These are phyloP conservation scores for Magnolia sinica DNA, from an alignment of 164 flowering plant genomes.

Conservation along the genomic window DNA sequence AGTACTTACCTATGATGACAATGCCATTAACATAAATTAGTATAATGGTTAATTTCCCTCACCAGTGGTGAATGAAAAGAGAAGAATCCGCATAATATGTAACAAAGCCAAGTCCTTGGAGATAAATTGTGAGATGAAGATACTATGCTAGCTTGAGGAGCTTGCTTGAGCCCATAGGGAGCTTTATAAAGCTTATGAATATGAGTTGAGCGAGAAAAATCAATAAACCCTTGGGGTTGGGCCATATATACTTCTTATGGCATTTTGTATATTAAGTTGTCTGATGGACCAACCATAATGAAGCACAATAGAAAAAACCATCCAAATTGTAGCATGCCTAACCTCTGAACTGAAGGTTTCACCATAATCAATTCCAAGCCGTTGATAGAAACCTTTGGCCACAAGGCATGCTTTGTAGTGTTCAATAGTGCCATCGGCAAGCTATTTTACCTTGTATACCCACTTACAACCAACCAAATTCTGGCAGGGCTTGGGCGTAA, in stretches of 20 bases:
- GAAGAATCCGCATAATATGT: background rate
- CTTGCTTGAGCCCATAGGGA: background rate
- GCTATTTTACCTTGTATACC: background rate
- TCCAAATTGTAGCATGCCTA: background rate
- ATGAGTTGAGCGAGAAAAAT: background rate
- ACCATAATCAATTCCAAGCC: background rate
- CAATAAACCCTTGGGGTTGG: background rate
- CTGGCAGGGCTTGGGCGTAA: background rate
- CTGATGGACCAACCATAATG: background rate
- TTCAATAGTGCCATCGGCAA: background rate
- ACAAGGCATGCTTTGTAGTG: background rate
- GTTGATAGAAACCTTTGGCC: background rate
- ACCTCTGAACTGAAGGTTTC: slow-evolving; percentile 5
- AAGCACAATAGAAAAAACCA: background rate
- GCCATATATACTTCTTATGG: background rate
- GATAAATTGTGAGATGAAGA: background rate
- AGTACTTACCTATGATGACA: too few species aligned
- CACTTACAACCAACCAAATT: background rate
- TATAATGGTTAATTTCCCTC: too few species aligned
- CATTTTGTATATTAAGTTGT: slow-evolving; percentile 1
- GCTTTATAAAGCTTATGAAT: background rate
- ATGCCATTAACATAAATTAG: too few species aligned
- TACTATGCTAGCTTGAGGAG: background rate
- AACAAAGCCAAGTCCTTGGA: background rate
- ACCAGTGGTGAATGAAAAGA: background rate